Base-by-base conservation (phyloP, 2,329 filamentous ascomycete genomes). In the Kalaharituber pfeilii region DNA sequence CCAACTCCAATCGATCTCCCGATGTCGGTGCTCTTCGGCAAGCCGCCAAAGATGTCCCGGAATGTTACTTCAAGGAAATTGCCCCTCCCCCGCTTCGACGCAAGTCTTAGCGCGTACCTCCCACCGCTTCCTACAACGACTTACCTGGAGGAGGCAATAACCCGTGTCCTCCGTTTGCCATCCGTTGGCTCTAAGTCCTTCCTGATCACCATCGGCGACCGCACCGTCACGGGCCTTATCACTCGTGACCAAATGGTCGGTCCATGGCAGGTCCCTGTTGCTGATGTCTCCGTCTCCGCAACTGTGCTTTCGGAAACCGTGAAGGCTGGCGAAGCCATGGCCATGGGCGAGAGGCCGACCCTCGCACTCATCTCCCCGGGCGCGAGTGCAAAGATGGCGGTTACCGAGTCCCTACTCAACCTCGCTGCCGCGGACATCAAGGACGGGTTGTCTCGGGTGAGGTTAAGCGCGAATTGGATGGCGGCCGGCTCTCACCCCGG, bases 401-500 rank as follows among this genome's bases (percentile, higher is more conserved):
- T 98, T 56, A 88, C 82, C 1, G 91, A 98, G 70, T 86, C 84
- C 56, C 73, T 98, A 57, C 81, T 94, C 77, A 98, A 98, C 68
- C 74, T 98, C 56, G 87, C 85, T 33, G 91, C 91, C 53, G 85
- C 82, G 20, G 75, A 84, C 66, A 70, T 82, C 22, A 76, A 81
- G 54, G 84, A 82, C 47, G 80, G 84, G 53, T 72, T 96, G 51
- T 77, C 77, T 56, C 80, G 85, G 44, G 81, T 96, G 58, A 83
- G 89, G 66, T 77, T 96, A 8, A 95, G 88, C 2, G 89, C 89
- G 50, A 96, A 98, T 71, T 98, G 89, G 89, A 96, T 96, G 91
- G 88, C 87, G 2, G 89, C 89, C n/a, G 85, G 88, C 57, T 87
- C 81, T 66, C 87, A 95, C 67, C 82, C 85, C 22, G 91, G 91